phyloP scores from a whole-genome alignment of 768 basidiomycete species.

The Suillus clintonianus region DNA sequence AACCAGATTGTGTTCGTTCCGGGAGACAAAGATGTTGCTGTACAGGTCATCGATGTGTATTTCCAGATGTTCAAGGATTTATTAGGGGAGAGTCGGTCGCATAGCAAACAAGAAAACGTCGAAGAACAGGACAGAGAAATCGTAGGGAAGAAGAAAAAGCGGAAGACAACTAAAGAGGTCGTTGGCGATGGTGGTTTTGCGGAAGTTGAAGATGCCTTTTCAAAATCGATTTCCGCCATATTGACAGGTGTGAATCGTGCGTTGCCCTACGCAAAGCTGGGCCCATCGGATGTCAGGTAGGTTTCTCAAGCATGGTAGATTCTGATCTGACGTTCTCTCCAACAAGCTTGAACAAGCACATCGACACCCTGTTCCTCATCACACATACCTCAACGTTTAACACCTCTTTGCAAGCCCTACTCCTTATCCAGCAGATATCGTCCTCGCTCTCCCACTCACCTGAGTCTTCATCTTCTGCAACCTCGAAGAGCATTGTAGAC shows the following conservation, averaged over 20 bases:
- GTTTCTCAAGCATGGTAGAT: conserved; percentile 18
- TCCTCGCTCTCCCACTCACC: conserved; percentile 49
- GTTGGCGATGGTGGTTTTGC: conserved; percentile 66
- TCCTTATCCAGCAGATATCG: conserved; percentile 84
- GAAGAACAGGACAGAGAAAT: conserved; percentile 36
- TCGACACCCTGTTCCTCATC: conserved; percentile 92
- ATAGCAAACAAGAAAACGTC: conserved; percentile 20
- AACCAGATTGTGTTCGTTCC: conserved; percentile 83
- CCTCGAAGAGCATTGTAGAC: conserved; percentile 53
- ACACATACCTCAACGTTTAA: conserved; percentile 97
- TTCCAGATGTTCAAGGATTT: conserved; percentile 93
- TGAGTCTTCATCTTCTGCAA: conserved; percentile 39
- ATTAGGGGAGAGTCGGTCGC: conserved; percentile 58
- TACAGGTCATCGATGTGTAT: conserved; percentile 83
- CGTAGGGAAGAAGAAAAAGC: conserved; percentile 23
- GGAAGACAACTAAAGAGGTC: conserved; percentile 42
- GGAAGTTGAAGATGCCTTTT: conserved; percentile 78
- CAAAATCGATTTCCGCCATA: conserved; percentile 85
- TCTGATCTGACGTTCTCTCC: conserved; percentile 7
- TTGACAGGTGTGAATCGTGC: conserved; percentile 95
- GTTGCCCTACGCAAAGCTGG: conserved; percentile 86
- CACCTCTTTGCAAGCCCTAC: conserved; percentile 89
- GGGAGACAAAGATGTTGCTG: conserved; percentile 72
- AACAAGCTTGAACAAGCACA: conserved; percentile 76
- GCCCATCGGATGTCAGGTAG: conserved; percentile 65